Evolutionary conservation across 805 yeast genomes (phyloP), one percentile per base, ranked within the genome.

Genomic region (Wickerhamiella spandovensis): DNA sequence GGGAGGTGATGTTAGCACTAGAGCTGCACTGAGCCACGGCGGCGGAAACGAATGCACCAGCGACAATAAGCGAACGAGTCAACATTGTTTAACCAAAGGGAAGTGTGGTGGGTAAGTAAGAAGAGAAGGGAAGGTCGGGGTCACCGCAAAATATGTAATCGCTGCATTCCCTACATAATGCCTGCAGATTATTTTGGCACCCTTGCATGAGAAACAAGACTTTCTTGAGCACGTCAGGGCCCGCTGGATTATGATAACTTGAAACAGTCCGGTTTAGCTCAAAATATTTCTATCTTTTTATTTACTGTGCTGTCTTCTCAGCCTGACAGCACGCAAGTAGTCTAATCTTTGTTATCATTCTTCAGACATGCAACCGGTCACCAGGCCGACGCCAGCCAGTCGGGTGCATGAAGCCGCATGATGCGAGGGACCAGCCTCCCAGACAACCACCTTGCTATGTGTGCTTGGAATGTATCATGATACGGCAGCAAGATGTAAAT

Each of bases 1-100:
- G 87, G 43, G 81, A 77, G 50, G 92, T 79, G 60, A 87, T 95
- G 48, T 95, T 84, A 78, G 77, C 55, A 77, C 75, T 55, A 47
- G 54, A 25, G 50, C 42, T 43, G 49, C 58, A 55, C 44, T 41
- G 46, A 28, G 32, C 41, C 41, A 47, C 44, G 43, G 48, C 51
- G 21, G 44, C 22, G 24, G 23, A 18, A 23, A n/a, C 38, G 43
- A 35, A n/a, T 37, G 51, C 52, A 43, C 56, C 54, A 38, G 59
- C 52, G 41, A 48, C 44, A 30, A 53, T 18, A 32, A 55, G 44
- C 35, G 54, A 50, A 41, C 50, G 49, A 39, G 51, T 37, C 42
- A 46, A 44, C 39, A 54, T 45, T 55, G 52, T 55, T 48, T 32
- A 7, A 12, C 15, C 20, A 23, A 9, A 18, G 15, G 30, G 5